These are phyloP conservation scores for Funneliformis mosseae DNA, from an alignment of 192 early-diverging fungal genomes.

Conservation along the genomic window DNA sequence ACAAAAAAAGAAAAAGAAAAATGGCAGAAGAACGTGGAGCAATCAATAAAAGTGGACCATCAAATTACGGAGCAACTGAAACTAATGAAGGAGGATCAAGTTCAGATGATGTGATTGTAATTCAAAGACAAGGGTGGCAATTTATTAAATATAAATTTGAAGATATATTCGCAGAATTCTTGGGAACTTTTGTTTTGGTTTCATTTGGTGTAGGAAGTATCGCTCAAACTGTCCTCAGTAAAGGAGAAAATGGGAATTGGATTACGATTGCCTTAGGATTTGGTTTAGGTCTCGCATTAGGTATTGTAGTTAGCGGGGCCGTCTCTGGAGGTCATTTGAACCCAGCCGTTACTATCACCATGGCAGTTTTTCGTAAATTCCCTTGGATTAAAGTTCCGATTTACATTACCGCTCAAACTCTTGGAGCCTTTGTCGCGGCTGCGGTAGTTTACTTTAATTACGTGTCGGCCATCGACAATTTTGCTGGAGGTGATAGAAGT, in stretches of 20 bases:
- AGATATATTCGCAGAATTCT: slow-evolving; percentile 74
- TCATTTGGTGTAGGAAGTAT: slow-evolving; percentile 69
- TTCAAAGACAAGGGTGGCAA: background rate
- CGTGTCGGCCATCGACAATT: slow-evolving; percentile 58
- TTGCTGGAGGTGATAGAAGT: slow-evolving; percentile 52
- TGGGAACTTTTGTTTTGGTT: slow-evolving; percentile 70
- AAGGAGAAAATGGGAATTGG: slow-evolving; percentile 37
- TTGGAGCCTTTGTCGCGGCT: slow-evolving; percentile 73
- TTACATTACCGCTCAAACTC: slow-evolving; percentile 66
- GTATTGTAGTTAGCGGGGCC: slow-evolving; percentile 62
- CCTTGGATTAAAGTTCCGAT: slow-evolving; percentile 66
- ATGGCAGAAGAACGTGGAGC: background rate
- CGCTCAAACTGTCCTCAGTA: slow-evolving; percentile 46
- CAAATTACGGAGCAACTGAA: background rate
- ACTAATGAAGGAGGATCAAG: background rate
- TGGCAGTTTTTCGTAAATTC: slow-evolving; percentile 69
- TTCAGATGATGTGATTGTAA: background rate
- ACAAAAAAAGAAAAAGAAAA: background rate
- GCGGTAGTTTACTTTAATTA: slow-evolving; percentile 68
- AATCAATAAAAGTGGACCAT: background rate
- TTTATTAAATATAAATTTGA: slow-evolving; percentile 36
- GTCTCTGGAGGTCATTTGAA: slow-evolving; percentile 78
- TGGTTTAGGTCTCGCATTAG: slow-evolving; percentile 67
- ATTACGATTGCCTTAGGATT: slow-evolving; percentile 62
- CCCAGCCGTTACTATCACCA: slow-evolving; percentile 72